These are phyloP conservation scores for Coemansia sp. DNA, from an alignment of 192 early-diverging fungal genomes.

Conservation along the genomic window DNA sequence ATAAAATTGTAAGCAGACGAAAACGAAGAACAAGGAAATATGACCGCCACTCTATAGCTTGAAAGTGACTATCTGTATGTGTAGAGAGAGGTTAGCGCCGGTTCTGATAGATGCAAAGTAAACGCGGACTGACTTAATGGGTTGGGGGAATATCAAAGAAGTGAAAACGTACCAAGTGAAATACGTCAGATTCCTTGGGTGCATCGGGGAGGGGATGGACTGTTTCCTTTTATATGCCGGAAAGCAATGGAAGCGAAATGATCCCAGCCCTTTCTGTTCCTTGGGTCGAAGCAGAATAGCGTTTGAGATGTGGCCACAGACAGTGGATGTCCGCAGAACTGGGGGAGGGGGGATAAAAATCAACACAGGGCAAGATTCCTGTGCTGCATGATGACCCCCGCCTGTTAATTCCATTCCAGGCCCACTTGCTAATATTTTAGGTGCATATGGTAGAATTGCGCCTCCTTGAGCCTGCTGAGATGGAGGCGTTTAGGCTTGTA, in stretches of 20 bases:
- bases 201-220: background rate
- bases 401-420: background rate
- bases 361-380: background rate
- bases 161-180: background rate
- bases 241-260: background rate
- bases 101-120: background rate
- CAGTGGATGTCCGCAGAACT: slow-evolving; percentile 4
- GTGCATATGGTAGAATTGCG: background rate
- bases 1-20: background rate
- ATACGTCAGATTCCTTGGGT: background rate
- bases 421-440: background rate
- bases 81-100: background rate
- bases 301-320: background rate
- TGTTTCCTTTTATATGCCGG: background rate
- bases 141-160: background rate
- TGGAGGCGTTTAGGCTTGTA: background rate
- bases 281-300: background rate
- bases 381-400: background rate
- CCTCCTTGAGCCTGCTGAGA: slow-evolving; percentile 1
- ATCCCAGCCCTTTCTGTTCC: background rate
- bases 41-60: too few species aligned
- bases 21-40: background rate
- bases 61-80: too few species aligned
- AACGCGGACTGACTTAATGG: background rate
- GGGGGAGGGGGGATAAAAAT: background rate